Evolutionary conservation across 2,329 filamentous ascomycete species (phyloP), one percentile per base, ranked within the genome.

Genomic region (Epichloe baconii): DNA sequence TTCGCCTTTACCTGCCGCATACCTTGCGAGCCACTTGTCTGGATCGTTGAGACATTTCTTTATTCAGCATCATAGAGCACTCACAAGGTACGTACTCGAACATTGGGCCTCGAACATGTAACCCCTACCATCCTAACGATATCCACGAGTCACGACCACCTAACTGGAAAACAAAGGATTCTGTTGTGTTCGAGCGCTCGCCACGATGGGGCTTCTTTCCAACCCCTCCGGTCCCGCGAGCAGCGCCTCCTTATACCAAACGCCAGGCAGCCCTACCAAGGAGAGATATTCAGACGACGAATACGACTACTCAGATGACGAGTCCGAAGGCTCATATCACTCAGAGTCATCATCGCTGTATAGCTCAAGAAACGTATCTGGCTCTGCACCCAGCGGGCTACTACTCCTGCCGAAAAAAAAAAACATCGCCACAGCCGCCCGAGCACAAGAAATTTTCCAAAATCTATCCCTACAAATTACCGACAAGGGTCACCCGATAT

Each of bases 401-500:
- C 64, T 73, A 36, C 75, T 78, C 62, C 61, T 73, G 40, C 67
- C 71, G 3, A 73, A 68, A 48, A 48, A 19, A 19, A 7, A 50
- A 41, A 23, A 8, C 38, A 10, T 46, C 17, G 7, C 41, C 35
- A 4, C 51, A 45, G 17, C 43, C 41, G 19, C 36, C 34, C 19
- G 44, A 38, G 10, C 37, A 65, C 66, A 54, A 59, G 8, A 48
- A 14, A 55, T 41, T 55, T 49, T 17, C 56, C 53, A 26, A 56
- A 53, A 8, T 53, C n/a, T 69, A 69, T 48, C 68, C 68, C 49
- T 86, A 85, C 59, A 75, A 82, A 35, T 68, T 90, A 42, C 86
- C 86, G 6, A 81, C 83, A 61, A 85, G 77, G 55, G 79, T 93
- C 53, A 81, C 87, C 51, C 77, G 88, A 59, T 94, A 85, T 64